Base-by-base conservation (phyloP, 768 basidiomycete species). In the Mycena belliarum region DNA sequence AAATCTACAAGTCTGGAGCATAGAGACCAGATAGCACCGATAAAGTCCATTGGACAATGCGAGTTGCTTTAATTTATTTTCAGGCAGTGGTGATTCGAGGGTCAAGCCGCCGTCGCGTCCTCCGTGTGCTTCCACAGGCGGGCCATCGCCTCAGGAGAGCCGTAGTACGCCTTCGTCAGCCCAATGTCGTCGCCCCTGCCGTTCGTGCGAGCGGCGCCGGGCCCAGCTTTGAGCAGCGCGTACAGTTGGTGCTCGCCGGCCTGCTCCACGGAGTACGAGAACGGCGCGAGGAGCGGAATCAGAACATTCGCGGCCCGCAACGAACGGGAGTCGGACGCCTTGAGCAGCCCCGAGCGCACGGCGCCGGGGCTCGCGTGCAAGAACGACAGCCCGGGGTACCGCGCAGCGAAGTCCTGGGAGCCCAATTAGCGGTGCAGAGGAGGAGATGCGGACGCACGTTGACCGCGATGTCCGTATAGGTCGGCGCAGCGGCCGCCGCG, bases 401-500 rank as follows among this genome's bases (percentile, higher is more conserved):
- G 66, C 14, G 61, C 63, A 0, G 75, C 66, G 51, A 74, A 75
- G 43, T 67, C 65, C 77, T 78, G 37, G 26, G 15, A 16, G n/a
- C n/a, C 38, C 11, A n/a, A 33, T 32, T 10, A 37, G 23, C 24
- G 7, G 7, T 43, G 38, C n/a, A 6, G 16, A 35, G 14, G 14
- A 35, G 14, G 33, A 10, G 29, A 32, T n/a, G n/a, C 7, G 29
- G 29, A 57, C 59, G 32, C 49, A 81, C 83, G 74, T 82, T 75
- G 40, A 83, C 56, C 79, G 81, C 80, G 24, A 82, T 63, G 64
- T 84, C 82, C 59, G 76, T 83, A 60, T 83, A 83, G 0, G 81
- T 79, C 12, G 75, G 68, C 0, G 73, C 70, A 0, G 69, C 60
- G 26, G 66, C 25, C 1, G 70, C 76, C 0, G 78, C 77, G 4